phyloP scores from a whole-genome alignment of 2,329 filamentous ascomycete species.

The Penicillium hordei region DNA sequence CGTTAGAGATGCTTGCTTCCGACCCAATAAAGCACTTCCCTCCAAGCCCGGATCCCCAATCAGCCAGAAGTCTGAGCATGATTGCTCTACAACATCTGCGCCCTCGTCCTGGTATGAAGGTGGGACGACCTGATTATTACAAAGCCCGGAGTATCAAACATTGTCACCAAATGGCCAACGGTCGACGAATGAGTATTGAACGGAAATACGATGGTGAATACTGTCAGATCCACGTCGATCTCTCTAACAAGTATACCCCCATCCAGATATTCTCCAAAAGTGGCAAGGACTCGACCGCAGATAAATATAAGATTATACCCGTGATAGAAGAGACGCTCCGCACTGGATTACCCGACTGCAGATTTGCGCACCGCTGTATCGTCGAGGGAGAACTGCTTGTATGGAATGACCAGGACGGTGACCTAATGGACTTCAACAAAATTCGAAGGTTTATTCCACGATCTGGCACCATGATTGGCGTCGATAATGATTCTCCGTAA shows the following conservation, averaged over 20 bases:
- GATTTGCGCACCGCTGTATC: slow-evolving; percentile 66
- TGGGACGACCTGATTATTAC: slow-evolving; percentile 63
- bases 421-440: slow-evolving; percentile 74
- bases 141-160: slow-evolving; percentile 72
- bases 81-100: slow-evolving; percentile 48
- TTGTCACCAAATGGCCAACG: slow-evolving; percentile 64
- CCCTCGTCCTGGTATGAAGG: slow-evolving; percentile 61
- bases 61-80: slow-evolving; percentile 30
- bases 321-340: slow-evolving; percentile 64
- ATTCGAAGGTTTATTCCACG: slow-evolving; percentile 77
- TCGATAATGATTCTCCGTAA: slow-evolving; percentile 66
- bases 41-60: slow-evolving; percentile 34
- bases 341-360: slow-evolving; percentile 59
- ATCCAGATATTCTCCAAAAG: slow-evolving; percentile 90
- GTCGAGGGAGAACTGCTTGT: slow-evolving; percentile 81
- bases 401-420: slow-evolving; percentile 65
- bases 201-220: slow-evolving; percentile 87
- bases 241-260: slow-evolving; percentile 52
- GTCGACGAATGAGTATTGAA: slow-evolving; percentile 69
- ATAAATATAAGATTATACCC: slow-evolving; percentile 63
- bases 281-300: slow-evolving; percentile 80
- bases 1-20: slow-evolving; percentile 54
- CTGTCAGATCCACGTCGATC: slow-evolving; percentile 80
- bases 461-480: slow-evolving; percentile 68
- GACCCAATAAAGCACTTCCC: slow-evolving; percentile 39